Conservation (phyloP, 441 rosid genomes). For the Kokia cookei region DNA sequence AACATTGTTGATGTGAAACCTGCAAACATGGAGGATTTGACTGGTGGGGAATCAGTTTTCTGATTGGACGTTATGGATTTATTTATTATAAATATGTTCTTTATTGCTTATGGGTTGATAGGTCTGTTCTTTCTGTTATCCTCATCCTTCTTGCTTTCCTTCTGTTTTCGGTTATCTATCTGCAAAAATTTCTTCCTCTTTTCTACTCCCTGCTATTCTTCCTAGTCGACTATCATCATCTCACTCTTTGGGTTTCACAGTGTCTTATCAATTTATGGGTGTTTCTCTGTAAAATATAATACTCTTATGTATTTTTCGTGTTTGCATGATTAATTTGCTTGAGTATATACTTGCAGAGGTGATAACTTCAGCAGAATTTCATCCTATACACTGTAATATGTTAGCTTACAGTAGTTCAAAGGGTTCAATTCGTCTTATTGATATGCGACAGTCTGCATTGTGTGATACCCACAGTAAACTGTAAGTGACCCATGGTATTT, state of each 20-base stretch:
- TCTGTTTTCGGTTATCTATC: neutral
- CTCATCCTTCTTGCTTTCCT: neutral
- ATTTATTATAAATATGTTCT: neutral
- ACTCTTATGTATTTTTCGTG: neutral
- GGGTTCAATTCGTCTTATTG: conserved; percentile 94
- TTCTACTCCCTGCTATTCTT: neutral
- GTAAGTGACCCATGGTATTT: conserved; percentile 30
- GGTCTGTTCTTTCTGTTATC: neutral
- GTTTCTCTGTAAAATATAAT: neutral
- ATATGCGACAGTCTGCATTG: conserved; percentile 91
- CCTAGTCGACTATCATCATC: neutral
- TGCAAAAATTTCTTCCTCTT: neutral
- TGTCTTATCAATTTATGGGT: neutral
- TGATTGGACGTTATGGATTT: neutral
- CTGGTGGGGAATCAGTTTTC: conserved; percentile 44
- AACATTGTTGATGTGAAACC: conserved; percentile 97
- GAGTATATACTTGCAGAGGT: conserved; percentile 70
- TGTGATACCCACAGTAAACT: conserved; percentile 53
- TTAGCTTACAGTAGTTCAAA: conserved; percentile 96
- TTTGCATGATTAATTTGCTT: conserved; percentile 12
- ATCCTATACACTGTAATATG: conserved; percentile 83
- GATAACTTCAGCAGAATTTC: conserved; percentile 97
- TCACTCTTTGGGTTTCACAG: neutral
- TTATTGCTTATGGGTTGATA: neutral
- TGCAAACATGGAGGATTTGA: conserved; percentile 94